Percentiles rank a stretch among this genome's conserved stretches.
These are phyloP conservation scores for Talaromyces pinophilus DNA, from an alignment of 2,329 filamentous ascomycete species.

Conservation along the genomic window DNA sequence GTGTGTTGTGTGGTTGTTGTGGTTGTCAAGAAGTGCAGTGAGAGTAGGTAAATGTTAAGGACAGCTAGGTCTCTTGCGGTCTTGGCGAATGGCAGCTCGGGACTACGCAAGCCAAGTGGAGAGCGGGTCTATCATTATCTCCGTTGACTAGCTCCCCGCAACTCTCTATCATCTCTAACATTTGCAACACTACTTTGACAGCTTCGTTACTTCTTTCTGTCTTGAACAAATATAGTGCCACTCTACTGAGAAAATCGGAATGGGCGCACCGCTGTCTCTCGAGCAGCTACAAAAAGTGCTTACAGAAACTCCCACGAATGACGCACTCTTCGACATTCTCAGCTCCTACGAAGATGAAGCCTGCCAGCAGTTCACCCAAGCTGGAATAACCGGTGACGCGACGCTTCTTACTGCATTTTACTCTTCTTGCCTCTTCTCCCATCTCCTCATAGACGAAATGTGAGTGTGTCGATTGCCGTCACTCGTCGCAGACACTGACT, in stretches of 20 bases:
- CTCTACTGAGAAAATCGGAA: slow-evolving; percentile 17
- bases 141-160: slow-evolving; percentile 3
- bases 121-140: slow-evolving; percentile 16
- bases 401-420: slow-evolving; percentile 42
- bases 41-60: slow-evolving; percentile 15
- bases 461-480: slow-evolving; percentile 26
- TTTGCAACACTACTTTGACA: neutral
- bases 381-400: slow-evolving; percentile 27
- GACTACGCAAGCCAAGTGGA: slow-evolving; percentile 19
- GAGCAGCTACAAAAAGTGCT: slow-evolving; percentile 36
- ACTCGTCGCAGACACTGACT: slow-evolving; percentile 12
- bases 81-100: slow-evolving; percentile 37
- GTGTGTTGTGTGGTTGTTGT: slow-evolving; percentile 12
- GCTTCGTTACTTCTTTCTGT: neutral
- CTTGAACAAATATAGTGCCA: too few species aligned
- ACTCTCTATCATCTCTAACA: neutral
- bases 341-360: slow-evolving; percentile 40
- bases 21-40: slow-evolving; percentile 15
- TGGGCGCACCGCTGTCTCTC: slow-evolving; percentile 36
- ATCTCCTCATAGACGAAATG: slow-evolving; percentile 44
- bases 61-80: slow-evolving; percentile 44
- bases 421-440: slow-evolving; percentile 42
- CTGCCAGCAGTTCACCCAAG: slow-evolving; percentile 32
- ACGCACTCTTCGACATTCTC: slow-evolving; percentile 39
- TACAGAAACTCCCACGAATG: slow-evolving; percentile 32